These are phyloP conservation scores for Verticillium dahliae DNA, from an alignment of 2,329 filamentous ascomycete genomes.

Conservation along the genomic window DNA sequence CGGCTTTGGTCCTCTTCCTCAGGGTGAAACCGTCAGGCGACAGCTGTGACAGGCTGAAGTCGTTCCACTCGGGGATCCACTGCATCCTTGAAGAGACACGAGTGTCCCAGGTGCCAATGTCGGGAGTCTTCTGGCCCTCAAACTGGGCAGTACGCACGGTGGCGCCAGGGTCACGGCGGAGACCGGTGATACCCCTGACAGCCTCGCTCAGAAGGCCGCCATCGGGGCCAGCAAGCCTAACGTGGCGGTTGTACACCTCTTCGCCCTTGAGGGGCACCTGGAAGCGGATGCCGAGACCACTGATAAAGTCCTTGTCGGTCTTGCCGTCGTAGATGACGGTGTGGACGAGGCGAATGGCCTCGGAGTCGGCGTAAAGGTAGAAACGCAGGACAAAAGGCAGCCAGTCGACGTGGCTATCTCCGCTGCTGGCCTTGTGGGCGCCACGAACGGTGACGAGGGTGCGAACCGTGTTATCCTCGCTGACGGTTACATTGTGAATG, in stretches of 20 bases:
- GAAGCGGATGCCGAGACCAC: conserved; percentile 48
- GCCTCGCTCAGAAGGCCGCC: conserved; percentile 51
- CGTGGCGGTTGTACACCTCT: conserved; percentile 51
- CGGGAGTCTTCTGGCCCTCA: conserved; percentile 35
- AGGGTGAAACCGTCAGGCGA: conserved; percentile 55
- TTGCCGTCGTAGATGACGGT: conserved; percentile 49
- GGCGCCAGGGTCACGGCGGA: conserved; percentile 46
- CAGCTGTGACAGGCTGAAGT: conserved; percentile 50
- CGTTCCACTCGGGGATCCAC: conserved; percentile 53
- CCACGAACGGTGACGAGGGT: conserved; percentile 39
- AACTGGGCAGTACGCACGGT: conserved; percentile 42
- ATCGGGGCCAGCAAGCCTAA: conserved; percentile 47
- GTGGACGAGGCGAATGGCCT: conserved; percentile 47
- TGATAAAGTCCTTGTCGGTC: conserved; percentile 41
- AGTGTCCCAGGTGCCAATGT: conserved; percentile 37
- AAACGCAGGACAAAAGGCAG: conserved; percentile 50
- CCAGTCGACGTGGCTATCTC: conserved; percentile 35
- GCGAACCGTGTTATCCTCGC: conserved; percentile 30
- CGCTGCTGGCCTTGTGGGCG: conserved; percentile 23
- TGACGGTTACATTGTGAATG: conserved; percentile 43
- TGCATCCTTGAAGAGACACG: conserved; percentile 37
- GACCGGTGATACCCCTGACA: conserved; percentile 52
- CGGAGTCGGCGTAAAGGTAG: conserved; percentile 52
- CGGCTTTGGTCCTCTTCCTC: conserved; percentile 52
- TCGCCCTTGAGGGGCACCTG: conserved; percentile 45